These are phyloP conservation scores for Phytophthora quininea DNA, from an alignment of 352 stramenopile genomes.

Conservation along the genomic window DNA sequence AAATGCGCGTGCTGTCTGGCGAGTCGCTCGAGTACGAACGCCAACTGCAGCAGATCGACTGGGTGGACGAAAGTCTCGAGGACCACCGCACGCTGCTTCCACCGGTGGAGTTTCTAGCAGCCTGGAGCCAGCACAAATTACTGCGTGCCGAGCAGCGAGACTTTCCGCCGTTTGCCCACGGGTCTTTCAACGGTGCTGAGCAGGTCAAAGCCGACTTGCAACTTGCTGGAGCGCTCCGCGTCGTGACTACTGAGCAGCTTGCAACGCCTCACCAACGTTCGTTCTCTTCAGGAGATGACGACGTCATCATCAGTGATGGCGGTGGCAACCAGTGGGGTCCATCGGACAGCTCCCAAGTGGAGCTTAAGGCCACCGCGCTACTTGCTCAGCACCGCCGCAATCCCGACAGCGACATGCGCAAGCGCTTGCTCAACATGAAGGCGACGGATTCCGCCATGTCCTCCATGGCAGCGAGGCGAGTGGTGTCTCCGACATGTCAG, in stretches of 20 bases:
- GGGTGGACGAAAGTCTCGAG: conserved; percentile 66
- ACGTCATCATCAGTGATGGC: conserved; percentile 5
- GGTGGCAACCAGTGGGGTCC: conserved; percentile 2
- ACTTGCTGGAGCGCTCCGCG: conserved; percentile 60
- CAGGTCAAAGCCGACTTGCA: conserved; percentile 69
- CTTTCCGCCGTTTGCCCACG: conserved; percentile 48
- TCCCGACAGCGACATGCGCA: conserved; percentile 41
- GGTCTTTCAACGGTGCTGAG: conserved; percentile 37
- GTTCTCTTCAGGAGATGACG: conserved; percentile 12
- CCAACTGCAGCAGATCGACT: conserved; percentile 76
- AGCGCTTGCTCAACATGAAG: conserved; percentile 45
- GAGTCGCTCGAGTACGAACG: conserved; percentile 68
- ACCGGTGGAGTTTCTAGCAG: conserved; percentile 64
- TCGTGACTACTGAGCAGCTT: conserved; percentile 45
- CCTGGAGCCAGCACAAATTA: conserved; percentile 74
- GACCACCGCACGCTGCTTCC: conserved; percentile 48
- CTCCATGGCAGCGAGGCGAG: conserved; percentile 22
- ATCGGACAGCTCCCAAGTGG: conserved; percentile 14
- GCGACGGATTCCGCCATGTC: conserved; percentile 9
- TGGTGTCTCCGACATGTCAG: conserved; percentile 46
- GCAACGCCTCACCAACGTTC: conserved; percentile 7
- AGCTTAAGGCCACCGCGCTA: conserved; percentile 21
- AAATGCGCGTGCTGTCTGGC: conserved; percentile 56
- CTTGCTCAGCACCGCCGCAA: conserved; percentile 22
- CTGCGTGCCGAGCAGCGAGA: conserved; percentile 71